Percentiles rank a stretch among this genome's conserved stretches.
Evolutionary conservation across 2,329 filamentous ascomycete genomes (phyloP).

Genomic region (Intubia oerlemansii): DNA sequence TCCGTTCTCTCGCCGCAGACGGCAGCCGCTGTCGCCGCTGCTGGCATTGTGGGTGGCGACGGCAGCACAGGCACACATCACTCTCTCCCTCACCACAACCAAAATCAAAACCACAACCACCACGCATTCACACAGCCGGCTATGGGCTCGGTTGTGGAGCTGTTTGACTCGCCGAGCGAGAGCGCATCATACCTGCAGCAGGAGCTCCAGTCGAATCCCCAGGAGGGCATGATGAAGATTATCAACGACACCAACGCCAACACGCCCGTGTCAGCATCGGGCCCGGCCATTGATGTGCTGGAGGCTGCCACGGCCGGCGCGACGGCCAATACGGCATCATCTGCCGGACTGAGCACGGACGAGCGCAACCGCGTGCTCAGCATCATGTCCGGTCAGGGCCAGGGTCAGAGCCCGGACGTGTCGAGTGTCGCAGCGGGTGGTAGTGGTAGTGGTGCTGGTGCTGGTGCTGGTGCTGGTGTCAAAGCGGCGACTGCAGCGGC

Average conservation of each 20-base stretch:
- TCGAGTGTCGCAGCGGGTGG: no score
- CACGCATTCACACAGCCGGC: constrained; percentile 3
- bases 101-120: no score
- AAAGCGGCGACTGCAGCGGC: constrained; percentile 2
- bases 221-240: constrained; percentile 42
- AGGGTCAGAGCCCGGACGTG: neutral
- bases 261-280: constrained; percentile 14
- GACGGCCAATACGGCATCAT: constrained; percentile 17
- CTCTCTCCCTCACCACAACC: no score
- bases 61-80: no score
- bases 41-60: neutral
- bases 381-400: constrained; percentile 30
- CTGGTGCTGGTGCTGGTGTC: constrained; percentile 3
- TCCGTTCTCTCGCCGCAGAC: constrained; percentile 2
- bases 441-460: no score
- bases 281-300: constrained; percentile 26
- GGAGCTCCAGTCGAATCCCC: constrained; percentile 34
- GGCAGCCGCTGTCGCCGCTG: no score
- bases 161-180: constrained; percentile 29
- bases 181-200: constrained; percentile 29
- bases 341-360: constrained; percentile 32
- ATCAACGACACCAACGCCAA: constrained; percentile 42
- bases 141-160: constrained; percentile 37
- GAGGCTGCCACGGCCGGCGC: constrained; percentile 34
- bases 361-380: constrained; percentile 36